A percentile compares a stretch with the other conserved stretches of the same genome.
Evolutionary conservation across 1,284 basidiomycete species (phyloP).

Genomic region (Tilletiopsis washingtonensis): DNA sequence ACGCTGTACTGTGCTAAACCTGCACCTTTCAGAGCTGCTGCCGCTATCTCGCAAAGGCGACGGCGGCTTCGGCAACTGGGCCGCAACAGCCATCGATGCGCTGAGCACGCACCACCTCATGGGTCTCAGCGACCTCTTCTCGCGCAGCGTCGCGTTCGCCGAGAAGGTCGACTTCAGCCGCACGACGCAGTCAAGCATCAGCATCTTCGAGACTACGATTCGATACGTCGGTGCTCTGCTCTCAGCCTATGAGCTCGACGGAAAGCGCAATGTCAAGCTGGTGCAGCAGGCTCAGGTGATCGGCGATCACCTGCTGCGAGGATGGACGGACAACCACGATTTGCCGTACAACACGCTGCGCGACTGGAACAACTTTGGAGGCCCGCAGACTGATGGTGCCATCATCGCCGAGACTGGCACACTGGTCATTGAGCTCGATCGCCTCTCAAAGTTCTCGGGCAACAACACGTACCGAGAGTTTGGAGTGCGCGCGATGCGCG

Average conservation of each 20-base stretch:
- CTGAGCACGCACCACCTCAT: constrained; percentile 35
- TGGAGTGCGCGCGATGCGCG: constrained; percentile 24
- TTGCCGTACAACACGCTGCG: constrained; percentile 29
- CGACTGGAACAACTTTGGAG: constrained; percentile 21
- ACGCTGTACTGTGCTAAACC: no score
- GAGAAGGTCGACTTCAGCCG: constrained; percentile 26
- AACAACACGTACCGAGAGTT: constrained; percentile 22
- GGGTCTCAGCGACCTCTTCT: constrained; percentile 25
- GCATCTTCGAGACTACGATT: constrained; percentile 41
- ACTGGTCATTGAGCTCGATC: constrained; percentile 31
- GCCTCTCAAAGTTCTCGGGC: constrained; percentile 26
- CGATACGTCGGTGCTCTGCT: constrained; percentile 37
- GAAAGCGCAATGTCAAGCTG: constrained; percentile 22
- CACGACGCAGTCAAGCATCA: constrained; percentile 16
- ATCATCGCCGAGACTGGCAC: constrained; percentile 34
- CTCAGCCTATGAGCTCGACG: constrained; percentile 34
- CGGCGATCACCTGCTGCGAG: constrained; percentile 27
- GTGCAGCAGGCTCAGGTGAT: constrained; percentile 31
- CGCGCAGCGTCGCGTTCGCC: constrained; percentile 13
- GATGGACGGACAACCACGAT: constrained; percentile 27
- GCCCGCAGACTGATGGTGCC: constrained; percentile 12
- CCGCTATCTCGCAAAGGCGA: constrained; percentile 18
- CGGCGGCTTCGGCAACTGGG: constrained; percentile 33
- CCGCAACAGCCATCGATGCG: constrained; percentile 34
- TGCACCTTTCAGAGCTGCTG: no score